Evolutionary conservation across 148 eudicot species (phyloP), one percentile per base, ranked within the genome.

Genomic region (Fallopia convolvulus): DNA sequence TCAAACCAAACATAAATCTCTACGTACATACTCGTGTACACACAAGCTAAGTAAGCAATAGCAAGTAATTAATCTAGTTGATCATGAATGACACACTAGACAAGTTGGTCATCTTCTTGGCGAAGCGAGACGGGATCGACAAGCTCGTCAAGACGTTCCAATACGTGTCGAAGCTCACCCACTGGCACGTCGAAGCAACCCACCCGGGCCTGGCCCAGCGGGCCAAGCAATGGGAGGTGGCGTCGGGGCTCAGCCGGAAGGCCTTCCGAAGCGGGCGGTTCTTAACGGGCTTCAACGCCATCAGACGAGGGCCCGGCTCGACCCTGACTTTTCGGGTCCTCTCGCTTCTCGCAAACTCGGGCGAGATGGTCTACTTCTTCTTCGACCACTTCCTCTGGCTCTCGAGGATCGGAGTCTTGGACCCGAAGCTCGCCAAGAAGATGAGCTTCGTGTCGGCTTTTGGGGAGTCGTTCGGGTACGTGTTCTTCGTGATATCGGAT

Each of bases 311-410:
- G 83, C 99, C 98, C 0, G 98, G 98, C 40, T 52, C 88, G 3
- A 85, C 88, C 11, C 80, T 79, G 5, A 74, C 86, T 55, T 80
- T 89, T 63, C 89, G 83, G 78, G 17, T 84, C 15, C 84, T 95
- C 6, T 84, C 92, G 0, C 84, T 95, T n/a, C 85, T 95, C 0
- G 88, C 90, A 2, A 95, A 93, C 79, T 88, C 94, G 9, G 99
- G 99, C 8, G 99, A 95, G 75, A 95, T 95, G 99, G 92, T 95
- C 18, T 95, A 93, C 85, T 95, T 93, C 88, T 95, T 95, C 79
- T 93, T 95, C 77, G 99, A 95, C 85, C 99, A 95, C 78, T 87
- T 93, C 36, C 83, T 88, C 4, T 95, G 99, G 99, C 66, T 93
- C 50, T 82, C 99, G 8, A 84, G 99, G 49, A 76, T 90, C 40